Percentiles rank a stretch among this genome's conserved stretches.
phyloP scores from a whole-genome alignment of 2,329 filamentous ascomycete genomes.

The Penicillium brevicompactum region DNA sequence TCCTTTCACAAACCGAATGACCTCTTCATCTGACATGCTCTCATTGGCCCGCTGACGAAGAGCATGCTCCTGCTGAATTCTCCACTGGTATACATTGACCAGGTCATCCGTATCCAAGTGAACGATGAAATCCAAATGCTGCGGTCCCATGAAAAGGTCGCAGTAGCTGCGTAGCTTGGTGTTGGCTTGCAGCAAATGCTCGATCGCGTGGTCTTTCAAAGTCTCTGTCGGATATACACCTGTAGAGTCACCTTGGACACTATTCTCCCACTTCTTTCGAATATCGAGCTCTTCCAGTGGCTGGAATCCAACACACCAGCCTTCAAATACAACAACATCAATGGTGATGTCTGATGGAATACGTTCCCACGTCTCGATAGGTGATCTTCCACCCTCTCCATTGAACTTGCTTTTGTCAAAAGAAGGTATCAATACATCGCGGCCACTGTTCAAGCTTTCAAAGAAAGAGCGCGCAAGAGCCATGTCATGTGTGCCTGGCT shows the following conservation, averaged over 20 bases:
- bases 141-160: slow-evolving; percentile 17
- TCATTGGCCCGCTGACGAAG: slow-evolving; percentile 5
- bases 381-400: slow-evolving; percentile 16
- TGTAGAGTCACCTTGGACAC: not conserved
- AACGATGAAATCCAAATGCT: slow-evolving; percentile 16
- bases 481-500: slow-evolving; percentile 19
- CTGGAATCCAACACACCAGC: slow-evolving; percentile 20
- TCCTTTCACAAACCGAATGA: slow-evolving; percentile 16
- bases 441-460: slow-evolving; percentile 1
- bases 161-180: slow-evolving; percentile 10
- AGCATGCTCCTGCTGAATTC: slow-evolving; percentile 18
- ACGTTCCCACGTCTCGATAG: slow-evolving; percentile 9
- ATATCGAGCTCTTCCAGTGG: slow-evolving; percentile 8
- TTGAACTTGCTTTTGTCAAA: slow-evolving; percentile 21
- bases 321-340: slow-evolving; percentile 20
- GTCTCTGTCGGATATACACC: slow-evolving; percentile 10
- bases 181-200: slow-evolving; percentile 14
- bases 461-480: slow-evolving; percentile 14
- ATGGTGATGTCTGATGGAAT: slow-evolving; percentile 4
- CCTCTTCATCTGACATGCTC: slow-evolving; percentile 20
- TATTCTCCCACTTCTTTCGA: slow-evolving; percentile 5
- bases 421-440: slow-evolving; percentile 7
- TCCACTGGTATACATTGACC: slow-evolving; percentile 20
- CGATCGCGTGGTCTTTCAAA: slow-evolving; percentile 12
- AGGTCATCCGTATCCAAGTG: slow-evolving; percentile 19